Evolutionary conservation across 768 basidiomycete genomes (phyloP).

Genomic region (Rhizopogon vinicolor): DNA sequence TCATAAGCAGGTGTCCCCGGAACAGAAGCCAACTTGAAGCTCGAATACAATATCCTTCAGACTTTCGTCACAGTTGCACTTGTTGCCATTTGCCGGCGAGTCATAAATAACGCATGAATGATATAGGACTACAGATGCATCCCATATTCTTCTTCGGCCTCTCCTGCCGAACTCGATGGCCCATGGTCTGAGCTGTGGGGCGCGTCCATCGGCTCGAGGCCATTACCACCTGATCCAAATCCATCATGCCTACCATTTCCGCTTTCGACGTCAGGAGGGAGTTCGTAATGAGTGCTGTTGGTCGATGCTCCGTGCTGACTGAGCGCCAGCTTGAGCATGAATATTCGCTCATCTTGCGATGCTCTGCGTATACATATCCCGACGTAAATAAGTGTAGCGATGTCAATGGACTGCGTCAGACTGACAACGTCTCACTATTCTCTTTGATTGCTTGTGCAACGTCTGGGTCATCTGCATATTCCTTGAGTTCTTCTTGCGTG

Average conservation of each 20-base stretch:
- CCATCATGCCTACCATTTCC: not conserved
- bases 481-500: constrained; percentile 56
- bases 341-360: constrained; percentile 74
- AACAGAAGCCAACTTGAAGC: too few relatives aligned
- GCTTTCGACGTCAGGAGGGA: not conserved
- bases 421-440: constrained; percentile 66
- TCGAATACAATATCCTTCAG: too few relatives aligned
- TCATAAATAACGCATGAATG: not conserved
- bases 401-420: not conserved
- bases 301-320: constrained; percentile 45
- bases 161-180: not conserved
- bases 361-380: constrained; percentile 40
- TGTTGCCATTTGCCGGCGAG: too few relatives aligned
- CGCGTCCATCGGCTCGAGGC: not conserved
- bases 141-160: not conserved
- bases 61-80: too few relatives aligned
- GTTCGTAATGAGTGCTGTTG: not conserved
- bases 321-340: constrained; percentile 63
- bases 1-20: too few relatives aligned
- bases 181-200: not conserved
- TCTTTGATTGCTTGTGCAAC: constrained; percentile 59
- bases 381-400: constrained; percentile 1
- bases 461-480: constrained; percentile 51
- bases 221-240: not conserved
- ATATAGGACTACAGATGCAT: not conserved